Percentiles rank a stretch among this genome's conserved stretches.
These are phyloP conservation scores for Pyricularia sp. DNA, from an alignment of 2,329 filamentous ascomycete species.

Conservation along the genomic window DNA sequence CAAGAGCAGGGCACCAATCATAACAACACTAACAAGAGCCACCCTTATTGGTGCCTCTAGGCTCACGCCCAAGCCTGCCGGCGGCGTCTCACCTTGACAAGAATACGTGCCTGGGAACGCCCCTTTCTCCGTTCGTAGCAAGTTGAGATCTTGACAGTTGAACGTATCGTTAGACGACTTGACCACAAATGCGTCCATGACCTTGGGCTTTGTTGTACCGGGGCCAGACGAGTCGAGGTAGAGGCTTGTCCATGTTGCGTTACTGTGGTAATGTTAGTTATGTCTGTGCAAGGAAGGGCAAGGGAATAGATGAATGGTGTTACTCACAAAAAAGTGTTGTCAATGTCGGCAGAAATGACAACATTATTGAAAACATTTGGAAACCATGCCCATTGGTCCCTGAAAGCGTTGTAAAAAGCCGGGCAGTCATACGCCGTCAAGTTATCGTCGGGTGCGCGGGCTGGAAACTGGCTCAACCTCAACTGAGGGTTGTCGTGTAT, in stretches of 20 bases:
- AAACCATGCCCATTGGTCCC: constrained; percentile 6
- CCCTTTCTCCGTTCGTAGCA: constrained; percentile 1
- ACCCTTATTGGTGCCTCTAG: not conserved
- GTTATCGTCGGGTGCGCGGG: not conserved
- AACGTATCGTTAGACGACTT: constrained; percentile 4
- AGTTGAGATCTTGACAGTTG: constrained; percentile 3
- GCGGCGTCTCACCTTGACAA: constrained; percentile 4
- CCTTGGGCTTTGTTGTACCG: constrained; percentile 2
- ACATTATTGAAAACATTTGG: constrained; percentile 4
- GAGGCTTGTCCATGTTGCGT: not conserved
- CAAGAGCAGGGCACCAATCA: not conserved
- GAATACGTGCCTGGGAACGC: constrained; percentile 5
- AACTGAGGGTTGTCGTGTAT: constrained; percentile 6
- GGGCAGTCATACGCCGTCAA: constrained; percentile 1
- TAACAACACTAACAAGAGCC: not conserved
- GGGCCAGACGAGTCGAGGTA: constrained; percentile 1
- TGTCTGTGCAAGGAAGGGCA: not conserved
- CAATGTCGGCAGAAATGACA: constrained; percentile 3
- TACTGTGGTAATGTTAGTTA: constrained; percentile 1
- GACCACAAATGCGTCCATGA: constrained; percentile 4
- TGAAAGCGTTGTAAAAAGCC: not conserved
- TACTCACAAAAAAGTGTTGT: constrained; percentile 8
- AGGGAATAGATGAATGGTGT: not conserved
- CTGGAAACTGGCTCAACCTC: constrained; percentile 1
- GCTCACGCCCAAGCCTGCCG: not conserved